Conservation (phyloP, 371 early-diverging fungal species). For the Mucor mucedo region DNA sequence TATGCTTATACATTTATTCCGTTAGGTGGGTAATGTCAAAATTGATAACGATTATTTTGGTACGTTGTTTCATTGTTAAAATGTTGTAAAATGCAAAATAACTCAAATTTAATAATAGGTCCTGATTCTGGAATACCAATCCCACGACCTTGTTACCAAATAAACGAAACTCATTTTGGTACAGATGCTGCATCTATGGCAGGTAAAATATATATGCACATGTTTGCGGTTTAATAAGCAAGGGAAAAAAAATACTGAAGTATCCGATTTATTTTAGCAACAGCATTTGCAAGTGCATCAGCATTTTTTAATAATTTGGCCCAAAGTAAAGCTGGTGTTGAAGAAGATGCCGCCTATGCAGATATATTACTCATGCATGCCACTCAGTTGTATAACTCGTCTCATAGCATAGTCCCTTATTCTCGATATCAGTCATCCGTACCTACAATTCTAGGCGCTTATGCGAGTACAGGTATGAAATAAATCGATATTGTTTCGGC, state of each 20-base stretch:
- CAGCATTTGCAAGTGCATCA: constrained; percentile 57
- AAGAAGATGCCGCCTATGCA: constrained; percentile 47
- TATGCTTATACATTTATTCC: background rate
- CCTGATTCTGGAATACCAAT: constrained; percentile 38
- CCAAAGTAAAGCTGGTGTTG: constrained; percentile 22
- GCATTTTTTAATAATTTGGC: constrained; percentile 39
- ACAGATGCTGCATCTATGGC: constrained; percentile 58
- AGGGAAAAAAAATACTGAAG: too few species aligned
- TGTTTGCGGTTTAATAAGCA: background rate
- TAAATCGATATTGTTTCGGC: background rate
- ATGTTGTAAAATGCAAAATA: background rate
- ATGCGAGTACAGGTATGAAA: constrained; percentile 36
- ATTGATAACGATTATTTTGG: constrained; percentile 31
- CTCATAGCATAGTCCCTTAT: constrained; percentile 32
- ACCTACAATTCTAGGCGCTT: constrained; percentile 29
- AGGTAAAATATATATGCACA: constrained; percentile 3
- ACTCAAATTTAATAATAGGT: constrained; percentile 9
- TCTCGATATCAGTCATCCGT: constrained; percentile 48
- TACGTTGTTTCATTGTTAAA: constrained; percentile 1
- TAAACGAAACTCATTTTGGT: constrained; percentile 49
- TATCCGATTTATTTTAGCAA: constrained; percentile 25
- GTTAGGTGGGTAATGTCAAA: constrained; percentile 25
- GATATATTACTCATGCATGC: constrained; percentile 45
- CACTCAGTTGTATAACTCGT: constrained; percentile 38
- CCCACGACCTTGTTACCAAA: constrained; percentile 49